A percentile compares a stretch with the other conserved stretches of the same genome.
Conservation (phyloP, 768 basidiomycete species). For the Leccinum uliginosum region DNA sequence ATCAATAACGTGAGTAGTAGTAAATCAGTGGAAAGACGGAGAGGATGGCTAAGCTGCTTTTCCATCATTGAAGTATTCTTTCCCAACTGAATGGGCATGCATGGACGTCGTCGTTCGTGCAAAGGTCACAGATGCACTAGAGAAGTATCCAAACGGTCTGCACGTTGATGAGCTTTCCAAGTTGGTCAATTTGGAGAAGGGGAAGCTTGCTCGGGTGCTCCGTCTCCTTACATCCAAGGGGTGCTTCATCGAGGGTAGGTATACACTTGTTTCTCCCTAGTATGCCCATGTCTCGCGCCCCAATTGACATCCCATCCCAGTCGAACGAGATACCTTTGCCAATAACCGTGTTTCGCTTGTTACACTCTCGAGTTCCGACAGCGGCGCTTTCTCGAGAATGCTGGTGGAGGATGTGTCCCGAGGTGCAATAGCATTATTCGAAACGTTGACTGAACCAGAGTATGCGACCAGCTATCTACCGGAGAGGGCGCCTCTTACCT, state of each 20-base stretch:
- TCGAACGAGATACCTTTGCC: slow-evolving; percentile 1
- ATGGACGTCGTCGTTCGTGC: slow-evolving; percentile 13
- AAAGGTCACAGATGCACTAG: not conserved
- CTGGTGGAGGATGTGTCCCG: slow-evolving; percentile 9
- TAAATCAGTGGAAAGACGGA: not conserved
- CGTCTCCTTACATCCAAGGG: slow-evolving; percentile 30
- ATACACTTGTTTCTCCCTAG: not conserved
- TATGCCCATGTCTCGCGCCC: not conserved
- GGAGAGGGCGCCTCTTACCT: slow-evolving; percentile 17
- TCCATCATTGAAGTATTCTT: slow-evolving; percentile 7
- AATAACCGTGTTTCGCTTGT: slow-evolving; percentile 33
- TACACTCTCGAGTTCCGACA: slow-evolving; percentile 12
- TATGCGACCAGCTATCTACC: slow-evolving; percentile 22
- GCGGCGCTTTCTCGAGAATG: slow-evolving; percentile 7
- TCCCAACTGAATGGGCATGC: slow-evolving; percentile 27
- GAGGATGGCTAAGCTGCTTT: not conserved
- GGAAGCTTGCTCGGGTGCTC: slow-evolving; percentile 18
- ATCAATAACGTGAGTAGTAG: slow-evolving; percentile 19
- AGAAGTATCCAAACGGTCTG: not conserved
- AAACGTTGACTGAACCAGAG: slow-evolving; percentile 22
- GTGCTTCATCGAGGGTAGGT: slow-evolving; percentile 29
- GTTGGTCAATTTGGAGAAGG: not conserved
- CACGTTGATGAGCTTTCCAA: not conserved
- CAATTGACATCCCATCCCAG: slow-evolving; percentile 5
- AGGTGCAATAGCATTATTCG: slow-evolving; percentile 19